phyloP scores from a whole-genome alignment of 495 filamentous ascomycete species.

The Aeminium ludgeri region DNA sequence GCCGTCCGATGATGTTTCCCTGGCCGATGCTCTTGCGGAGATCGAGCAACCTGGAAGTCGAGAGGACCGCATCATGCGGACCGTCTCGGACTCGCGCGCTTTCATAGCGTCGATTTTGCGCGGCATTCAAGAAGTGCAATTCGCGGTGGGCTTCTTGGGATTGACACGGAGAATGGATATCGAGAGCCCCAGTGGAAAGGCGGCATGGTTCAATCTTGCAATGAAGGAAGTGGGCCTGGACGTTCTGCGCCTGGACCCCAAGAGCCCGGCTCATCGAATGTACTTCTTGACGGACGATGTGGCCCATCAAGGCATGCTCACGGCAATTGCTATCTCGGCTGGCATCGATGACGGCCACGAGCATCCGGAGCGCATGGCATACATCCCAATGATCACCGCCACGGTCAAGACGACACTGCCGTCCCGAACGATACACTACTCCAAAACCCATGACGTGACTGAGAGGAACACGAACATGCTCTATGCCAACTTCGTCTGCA shows the following conservation, averaged over 20 bases:
- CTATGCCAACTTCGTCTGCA: slow-evolving; percentile 88
- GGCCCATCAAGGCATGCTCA: slow-evolving; percentile 85
- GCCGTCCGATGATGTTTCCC: slow-evolving; percentile 36
- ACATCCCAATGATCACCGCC: slow-evolving; percentile 94
- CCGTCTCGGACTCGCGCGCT: slow-evolving; percentile 83
- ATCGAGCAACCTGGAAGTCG: slow-evolving; percentile 52
- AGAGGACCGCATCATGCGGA: slow-evolving; percentile 62
- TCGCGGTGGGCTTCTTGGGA: slow-evolving; percentile 83
- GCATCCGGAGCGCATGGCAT: slow-evolving; percentile 71
- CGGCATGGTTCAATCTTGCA: slow-evolving; percentile 66
- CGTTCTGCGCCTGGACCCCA: slow-evolving; percentile 79
- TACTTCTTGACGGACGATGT: slow-evolving; percentile 90
- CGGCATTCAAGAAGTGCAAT: slow-evolving; percentile 90
- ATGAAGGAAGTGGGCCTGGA: slow-evolving; percentile 95
- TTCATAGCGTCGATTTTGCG: slow-evolving; percentile 78
- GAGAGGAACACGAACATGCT: slow-evolving; percentile 92
- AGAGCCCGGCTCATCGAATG: slow-evolving; percentile 93
- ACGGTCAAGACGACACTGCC: slow-evolving; percentile 89
- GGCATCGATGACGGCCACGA: slow-evolving; percentile 77
- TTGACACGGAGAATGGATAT: slow-evolving; percentile 59
- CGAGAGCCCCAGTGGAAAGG: slow-evolving; percentile 44
- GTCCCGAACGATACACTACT: slow-evolving; percentile 77
- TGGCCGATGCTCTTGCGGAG: slow-evolving; percentile 66
- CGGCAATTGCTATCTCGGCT: slow-evolving; percentile 79
- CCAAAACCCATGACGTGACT: slow-evolving; percentile 47